Conservation (phyloP, 345 rosid species). For the Syzygium aromaticum region DNA sequence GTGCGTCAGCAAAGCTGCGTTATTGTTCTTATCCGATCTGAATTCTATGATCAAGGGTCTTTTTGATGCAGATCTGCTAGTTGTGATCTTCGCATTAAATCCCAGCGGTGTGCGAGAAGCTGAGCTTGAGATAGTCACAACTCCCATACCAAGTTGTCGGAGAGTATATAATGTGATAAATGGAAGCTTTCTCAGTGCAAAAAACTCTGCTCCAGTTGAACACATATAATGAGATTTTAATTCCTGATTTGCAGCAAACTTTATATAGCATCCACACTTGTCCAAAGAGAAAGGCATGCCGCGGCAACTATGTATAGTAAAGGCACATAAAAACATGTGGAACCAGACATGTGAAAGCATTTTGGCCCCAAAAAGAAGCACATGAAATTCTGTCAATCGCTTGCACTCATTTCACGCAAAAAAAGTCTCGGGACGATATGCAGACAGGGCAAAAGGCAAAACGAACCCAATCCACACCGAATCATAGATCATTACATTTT, state of each 20-base stretch:
- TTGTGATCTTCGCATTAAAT: constrained; percentile 30
- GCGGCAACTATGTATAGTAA: background rate
- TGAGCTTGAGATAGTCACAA: constrained; percentile 75
- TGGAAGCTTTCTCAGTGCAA: background rate
- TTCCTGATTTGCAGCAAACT: background rate
- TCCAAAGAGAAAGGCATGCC: background rate
- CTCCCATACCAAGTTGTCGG: constrained; percentile 59
- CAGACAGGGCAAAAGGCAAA: background rate
- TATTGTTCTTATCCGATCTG: constrained; percentile 46
- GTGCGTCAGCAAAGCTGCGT: constrained; percentile 35
- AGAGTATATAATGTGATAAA: background rate
- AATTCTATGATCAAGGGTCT: constrained; percentile 63
- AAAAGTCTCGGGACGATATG: background rate
- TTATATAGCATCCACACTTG: background rate
- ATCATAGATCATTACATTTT: background rate
- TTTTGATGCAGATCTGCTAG: constrained; percentile 22
- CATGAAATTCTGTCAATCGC: background rate
- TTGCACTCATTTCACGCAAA: background rate
- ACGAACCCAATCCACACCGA: background rate
- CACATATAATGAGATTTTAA: background rate
- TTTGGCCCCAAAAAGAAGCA: background rate
- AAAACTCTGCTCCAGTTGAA: background rate
- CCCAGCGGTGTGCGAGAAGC: constrained; percentile 66
- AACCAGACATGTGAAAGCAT: background rate
- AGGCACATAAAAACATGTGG: background rate